These are phyloP conservation scores for Herpetospermum pedunculosum DNA, from an alignment of 306 rosid genomes.

Conservation along the genomic window DNA sequence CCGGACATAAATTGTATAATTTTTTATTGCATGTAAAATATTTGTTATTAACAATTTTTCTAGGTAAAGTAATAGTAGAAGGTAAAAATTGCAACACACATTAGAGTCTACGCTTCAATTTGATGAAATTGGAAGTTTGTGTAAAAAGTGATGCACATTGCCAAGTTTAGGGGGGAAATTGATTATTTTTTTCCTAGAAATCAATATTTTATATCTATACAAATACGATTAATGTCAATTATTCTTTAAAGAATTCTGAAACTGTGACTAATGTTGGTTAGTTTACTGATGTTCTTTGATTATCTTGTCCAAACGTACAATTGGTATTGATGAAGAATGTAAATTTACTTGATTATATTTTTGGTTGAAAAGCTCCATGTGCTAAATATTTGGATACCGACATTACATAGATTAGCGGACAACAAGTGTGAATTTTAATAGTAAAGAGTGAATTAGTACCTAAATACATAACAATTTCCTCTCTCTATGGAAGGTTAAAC, in stretches of 20 bases:
- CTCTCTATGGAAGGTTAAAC: neutral
- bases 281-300: neutral
- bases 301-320: neutral
- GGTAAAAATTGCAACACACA: no score
- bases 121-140: no score
- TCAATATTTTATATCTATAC: neutral
- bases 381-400: neutral
- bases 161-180: no score
- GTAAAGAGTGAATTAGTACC: neutral
- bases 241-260: neutral
- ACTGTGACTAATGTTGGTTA: neutral
- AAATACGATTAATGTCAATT: neutral
- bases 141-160: no score
- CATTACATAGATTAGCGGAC: neutral
- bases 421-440: no score
- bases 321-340: neutral
- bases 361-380: neutral
- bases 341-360: neutral
- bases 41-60: no score
- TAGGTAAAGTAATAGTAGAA: no score
- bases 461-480: neutral
- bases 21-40: no score
- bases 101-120: no score
- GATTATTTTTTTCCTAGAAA: no score
- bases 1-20: no score